Evolutionary conservation across 768 basidiomycete genomes (phyloP).

Genomic region (Suillus spraguei): DNA sequence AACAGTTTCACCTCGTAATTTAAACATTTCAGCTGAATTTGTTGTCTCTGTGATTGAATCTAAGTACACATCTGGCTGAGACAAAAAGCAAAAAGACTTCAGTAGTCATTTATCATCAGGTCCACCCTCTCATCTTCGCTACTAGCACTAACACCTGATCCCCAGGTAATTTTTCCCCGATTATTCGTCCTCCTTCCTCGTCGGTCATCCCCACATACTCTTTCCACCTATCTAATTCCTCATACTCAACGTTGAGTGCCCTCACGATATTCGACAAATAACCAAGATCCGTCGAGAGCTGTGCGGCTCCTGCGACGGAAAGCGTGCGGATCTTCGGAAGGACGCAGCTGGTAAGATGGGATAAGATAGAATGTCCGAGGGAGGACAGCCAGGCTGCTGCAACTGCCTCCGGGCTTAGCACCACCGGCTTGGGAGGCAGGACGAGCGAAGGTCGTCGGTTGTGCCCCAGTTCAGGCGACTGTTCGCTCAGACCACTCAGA

Average conservation of each 20-base stretch:
- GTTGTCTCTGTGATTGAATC: not conserved
- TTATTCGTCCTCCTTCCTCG: conserved; percentile 32
- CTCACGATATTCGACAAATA: conserved; percentile 90
- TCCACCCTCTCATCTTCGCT: conserved; percentile 38
- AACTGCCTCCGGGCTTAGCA: conserved; percentile 74
- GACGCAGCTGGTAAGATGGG: conserved; percentile 67
- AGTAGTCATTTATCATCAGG: conserved; percentile 5
- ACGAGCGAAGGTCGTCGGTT: conserved; percentile 45
- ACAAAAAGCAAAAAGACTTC: not conserved
- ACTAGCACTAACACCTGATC: conserved; percentile 24
- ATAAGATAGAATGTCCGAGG: conserved; percentile 78
- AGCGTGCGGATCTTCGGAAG: conserved; percentile 74
- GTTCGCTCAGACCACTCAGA: conserved; percentile 49
- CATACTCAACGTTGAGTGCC: conserved; percentile 87
- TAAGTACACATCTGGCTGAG: not conserved
- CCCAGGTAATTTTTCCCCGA: conserved; percentile 20
- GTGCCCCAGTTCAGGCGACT: conserved; percentile 31
- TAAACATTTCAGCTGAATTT: conserved; percentile 3
- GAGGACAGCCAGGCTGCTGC: conserved; percentile 92
- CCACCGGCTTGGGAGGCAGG: conserved; percentile 34
- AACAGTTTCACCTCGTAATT: conserved; percentile 19
- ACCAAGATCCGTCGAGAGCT: conserved; percentile 84
- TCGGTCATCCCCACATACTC: conserved; percentile 66
- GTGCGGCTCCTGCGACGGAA: conserved; percentile 69
- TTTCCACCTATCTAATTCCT: conserved; percentile 81